Evolutionary conservation across 208 protist genomes (phyloP).

Genomic region (Angomonas ambiguus): DNA sequence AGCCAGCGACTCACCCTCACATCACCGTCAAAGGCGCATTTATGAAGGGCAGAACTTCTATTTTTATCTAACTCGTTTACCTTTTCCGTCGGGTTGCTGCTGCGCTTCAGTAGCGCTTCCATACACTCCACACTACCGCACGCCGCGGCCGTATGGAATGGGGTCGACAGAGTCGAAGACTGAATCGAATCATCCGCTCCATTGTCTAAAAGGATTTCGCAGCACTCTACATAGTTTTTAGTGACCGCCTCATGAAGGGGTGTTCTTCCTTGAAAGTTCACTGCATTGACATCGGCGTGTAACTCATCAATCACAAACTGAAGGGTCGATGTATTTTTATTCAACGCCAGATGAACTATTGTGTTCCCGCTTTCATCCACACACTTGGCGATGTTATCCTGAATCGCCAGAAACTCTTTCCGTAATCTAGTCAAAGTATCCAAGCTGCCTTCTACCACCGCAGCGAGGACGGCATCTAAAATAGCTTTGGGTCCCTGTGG

Average conservation of each 20-base stretch:
- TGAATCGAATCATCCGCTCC: conserved; percentile 80
- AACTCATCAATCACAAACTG: conserved; percentile 64
- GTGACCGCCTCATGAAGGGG: conserved; percentile 85
- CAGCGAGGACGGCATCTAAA: conserved; percentile 71
- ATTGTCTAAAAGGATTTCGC: conserved; percentile 73
- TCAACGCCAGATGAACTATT: conserved; percentile 70
- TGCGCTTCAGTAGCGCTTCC: conserved; percentile 75
- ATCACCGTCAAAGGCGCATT: conserved; percentile 88
- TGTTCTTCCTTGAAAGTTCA: conserved; percentile 82
- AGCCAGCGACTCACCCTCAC: conserved; percentile 84
- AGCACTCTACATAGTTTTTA: conserved; percentile 78
- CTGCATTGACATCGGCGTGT: conserved; percentile 63
- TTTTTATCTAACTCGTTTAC: conserved; percentile 86
- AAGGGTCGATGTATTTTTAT: conserved; percentile 62
- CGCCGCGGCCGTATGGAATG: conserved; percentile 86
- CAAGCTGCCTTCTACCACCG: conserved; percentile 59
- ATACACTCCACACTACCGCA: conserved; percentile 88
- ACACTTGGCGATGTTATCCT: conserved; percentile 83
- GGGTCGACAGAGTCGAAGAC: conserved; percentile 80
- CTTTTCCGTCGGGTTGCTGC: conserved; percentile 49
- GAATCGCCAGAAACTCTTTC: conserved; percentile 69
- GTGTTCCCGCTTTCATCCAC: conserved; percentile 85
- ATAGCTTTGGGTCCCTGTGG: conserved; percentile 82
- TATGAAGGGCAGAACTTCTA: conserved; percentile 81
- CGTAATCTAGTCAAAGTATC: conserved; percentile 59